Evolutionary conservation across 495 filamentous ascomycete genomes (phyloP), one percentile per base, ranked within the genome.

Genomic region (Letharia columbiana): DNA sequence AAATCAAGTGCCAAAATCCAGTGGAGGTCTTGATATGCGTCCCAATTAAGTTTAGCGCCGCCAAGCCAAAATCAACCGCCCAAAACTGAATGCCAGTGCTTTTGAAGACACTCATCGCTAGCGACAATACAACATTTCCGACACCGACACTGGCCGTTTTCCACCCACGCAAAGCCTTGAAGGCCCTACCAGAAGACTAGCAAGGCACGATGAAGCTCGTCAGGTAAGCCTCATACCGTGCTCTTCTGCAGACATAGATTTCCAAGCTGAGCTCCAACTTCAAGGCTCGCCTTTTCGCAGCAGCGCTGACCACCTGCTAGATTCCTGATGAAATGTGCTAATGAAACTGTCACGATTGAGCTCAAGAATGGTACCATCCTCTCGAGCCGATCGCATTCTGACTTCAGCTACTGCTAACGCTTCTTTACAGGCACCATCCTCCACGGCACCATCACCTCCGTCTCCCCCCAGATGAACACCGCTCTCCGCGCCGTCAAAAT

Each of bases 311-410:
- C 20, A 6, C 44, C 69, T 65, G 70, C 63, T 76, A 98, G 94
- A 71, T 98, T 98, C 76, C 80, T 98, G 63, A 97, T 98, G 94
- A 98, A 98, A 83, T 96, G 91, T 76, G 85, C 87, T 73, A 98
- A 97, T 77, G 94, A 98, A 80, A 95, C 93, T 66, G 94, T 98
- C 66, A 96, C 93, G 13, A 87, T 98, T 71, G 94, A 98, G 81
- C 82, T 98, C 67, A 98, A 98, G 76, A 98, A 97, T 85, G 94
- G 93, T 93, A 77, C 63, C 74, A 70, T 8, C 39, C 62, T 41
- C 58, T 49, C 31, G 58, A 50, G 49, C 62, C 28, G n/a, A 18
- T 33, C 65, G 49, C 49, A 18, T 64, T 64, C 28, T 23, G 37
- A 28, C 47, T 52, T 60, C 23, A 44, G 41, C 50, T 50, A 28